Evolutionary conservation across 768 basidiomycete species (phyloP).

Genomic region (Tylopilus rubrobrunneus): DNA sequence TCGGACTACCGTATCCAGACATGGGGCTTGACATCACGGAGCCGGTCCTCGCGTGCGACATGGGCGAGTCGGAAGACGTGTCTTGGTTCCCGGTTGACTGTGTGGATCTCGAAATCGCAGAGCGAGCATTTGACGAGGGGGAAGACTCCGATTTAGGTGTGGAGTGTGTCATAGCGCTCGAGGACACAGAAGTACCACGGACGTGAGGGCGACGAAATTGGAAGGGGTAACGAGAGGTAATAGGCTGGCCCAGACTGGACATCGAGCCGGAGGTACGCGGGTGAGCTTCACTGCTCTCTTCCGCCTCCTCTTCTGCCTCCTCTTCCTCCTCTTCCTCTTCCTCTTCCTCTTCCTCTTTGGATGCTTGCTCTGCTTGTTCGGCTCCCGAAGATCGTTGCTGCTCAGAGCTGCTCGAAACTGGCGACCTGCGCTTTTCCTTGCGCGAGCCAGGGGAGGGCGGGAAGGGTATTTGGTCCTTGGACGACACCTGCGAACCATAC

Average conservation of each 20-base stretch:
- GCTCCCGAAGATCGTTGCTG: slow-evolving; percentile 31
- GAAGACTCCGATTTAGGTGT: slow-evolving; percentile 36
- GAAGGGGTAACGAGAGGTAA: slow-evolving; percentile 69
- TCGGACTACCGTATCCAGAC: slow-evolving; percentile 32
- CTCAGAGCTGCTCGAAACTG: slow-evolving; percentile 24
- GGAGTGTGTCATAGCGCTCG: slow-evolving; percentile 38
- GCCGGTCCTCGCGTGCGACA: slow-evolving; percentile 38
- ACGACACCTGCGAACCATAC: slow-evolving; percentile 57
- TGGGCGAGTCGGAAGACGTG: slow-evolving; percentile 53
- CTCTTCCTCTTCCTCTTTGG: slow-evolving; percentile 14
- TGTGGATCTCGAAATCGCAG: slow-evolving; percentile 42
- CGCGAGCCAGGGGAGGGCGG: slow-evolving; percentile 56
- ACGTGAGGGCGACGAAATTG: slow-evolving; percentile 46
- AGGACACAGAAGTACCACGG: slow-evolving; percentile 43
- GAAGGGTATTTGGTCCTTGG: slow-evolving; percentile 68
- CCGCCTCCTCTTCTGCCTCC: slow-evolving; percentile 32
- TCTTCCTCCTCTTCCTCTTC: slow-evolving; percentile 30
- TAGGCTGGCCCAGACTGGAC: slow-evolving; percentile 80
- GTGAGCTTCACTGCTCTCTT: slow-evolving; percentile 48
- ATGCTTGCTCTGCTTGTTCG: slow-evolving; percentile 23
- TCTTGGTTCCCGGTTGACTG: slow-evolving; percentile 64
- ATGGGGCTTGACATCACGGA: slow-evolving; percentile 37
- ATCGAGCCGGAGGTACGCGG: slow-evolving; percentile 75
- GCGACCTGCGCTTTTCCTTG: slow-evolving; percentile 35
- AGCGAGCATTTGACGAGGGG: slow-evolving; percentile 37